Base-by-base conservation (phyloP, 2,329 filamentous ascomycete species). In the Pyrenophora tritici-repentis region DNA sequence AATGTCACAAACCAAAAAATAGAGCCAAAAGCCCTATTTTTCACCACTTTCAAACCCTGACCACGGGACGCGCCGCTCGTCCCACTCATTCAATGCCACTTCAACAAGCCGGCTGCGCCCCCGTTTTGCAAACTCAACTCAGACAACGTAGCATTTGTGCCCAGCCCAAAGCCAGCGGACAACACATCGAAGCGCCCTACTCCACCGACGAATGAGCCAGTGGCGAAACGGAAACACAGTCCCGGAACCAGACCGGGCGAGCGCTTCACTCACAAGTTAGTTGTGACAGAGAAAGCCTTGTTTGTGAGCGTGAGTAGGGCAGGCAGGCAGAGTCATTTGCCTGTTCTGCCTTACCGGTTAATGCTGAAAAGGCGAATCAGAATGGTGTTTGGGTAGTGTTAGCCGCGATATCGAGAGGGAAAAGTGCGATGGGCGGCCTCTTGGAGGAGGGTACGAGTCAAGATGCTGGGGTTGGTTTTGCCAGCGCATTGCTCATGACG, bases 281-380 rank as follows among this genome's bases (percentile, higher is more conserved):
- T 10, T 12, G 20, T 16, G 5, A 20, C 9, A 10, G 7, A 17
- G 12, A n/a, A n/a, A 35, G 37, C 37, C 37, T 29, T 12, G 37
- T 35, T n/a, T 10, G 10, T 10, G 4, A 14, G 12, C 17, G 18
- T 20, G 18, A 20, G 18, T 20, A 18, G 14, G 29, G 18, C 5
- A 18, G 14, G 29, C 18, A 14, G 24, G 37, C 20, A 26, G 31
- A 16, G 31, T n/a, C n/a, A 29, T 16, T 26, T 42, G 32, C 38
- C 45, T 47, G 36, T 13, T 35, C 12, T 5, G n/a, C 12, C 16
- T 35, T 31, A 47, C 45, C 45, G 45, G 31, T 42, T 42, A 16
- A 20, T 6, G 8, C 7, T 14, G 29, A 37, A 13, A 36, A 31
- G 37, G 22, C 45, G 29, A 47, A 31, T 42, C 26, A 29, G 26